Conservation (phyloP, 257 asterid species). For the Anisodus acutangulus region DNA sequence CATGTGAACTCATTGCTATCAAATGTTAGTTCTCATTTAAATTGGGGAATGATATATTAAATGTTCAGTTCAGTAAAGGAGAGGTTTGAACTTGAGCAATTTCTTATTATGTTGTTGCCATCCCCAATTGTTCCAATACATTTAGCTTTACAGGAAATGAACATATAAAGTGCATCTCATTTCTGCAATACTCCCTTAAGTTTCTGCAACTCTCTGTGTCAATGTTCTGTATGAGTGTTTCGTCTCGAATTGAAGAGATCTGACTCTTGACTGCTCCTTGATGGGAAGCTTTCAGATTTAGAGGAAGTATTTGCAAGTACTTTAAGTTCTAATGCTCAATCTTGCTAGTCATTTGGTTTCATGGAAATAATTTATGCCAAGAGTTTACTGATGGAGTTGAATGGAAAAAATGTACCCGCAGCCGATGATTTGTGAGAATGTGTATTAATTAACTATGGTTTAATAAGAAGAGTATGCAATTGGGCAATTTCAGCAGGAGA, state of each 20-base stretch:
- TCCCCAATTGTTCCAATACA: not conserved
- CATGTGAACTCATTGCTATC: slow-evolving; percentile 78
- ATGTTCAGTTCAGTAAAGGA: not conserved
- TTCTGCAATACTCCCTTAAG: not conserved
- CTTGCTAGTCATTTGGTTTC: not conserved
- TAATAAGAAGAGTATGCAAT: not conserved
- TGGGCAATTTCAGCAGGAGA: too few relatives aligned
- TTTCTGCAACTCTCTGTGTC: not conserved
- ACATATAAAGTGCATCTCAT: not conserved
- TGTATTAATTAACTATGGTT: slow-evolving; percentile 4
- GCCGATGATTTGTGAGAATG: not conserved
- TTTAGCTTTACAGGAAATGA: slow-evolving; percentile 19
- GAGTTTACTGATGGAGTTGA: not conserved
- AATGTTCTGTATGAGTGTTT: not conserved
- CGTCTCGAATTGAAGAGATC: not conserved
- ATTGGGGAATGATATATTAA: not conserved
- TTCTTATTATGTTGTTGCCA: not conserved
- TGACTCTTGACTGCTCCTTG: not conserved
- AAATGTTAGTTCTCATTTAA: slow-evolving; percentile 47
- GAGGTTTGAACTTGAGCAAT: not conserved
- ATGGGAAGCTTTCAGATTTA: not conserved
- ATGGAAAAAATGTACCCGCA: not conserved
- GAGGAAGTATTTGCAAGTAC: not conserved
- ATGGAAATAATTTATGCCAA: not conserved
- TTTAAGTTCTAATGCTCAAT: not conserved